Evolutionary conservation across 2,329 filamentous ascomycete species (phyloP).

Genomic region (Leptoxyphium fumago): DNA sequence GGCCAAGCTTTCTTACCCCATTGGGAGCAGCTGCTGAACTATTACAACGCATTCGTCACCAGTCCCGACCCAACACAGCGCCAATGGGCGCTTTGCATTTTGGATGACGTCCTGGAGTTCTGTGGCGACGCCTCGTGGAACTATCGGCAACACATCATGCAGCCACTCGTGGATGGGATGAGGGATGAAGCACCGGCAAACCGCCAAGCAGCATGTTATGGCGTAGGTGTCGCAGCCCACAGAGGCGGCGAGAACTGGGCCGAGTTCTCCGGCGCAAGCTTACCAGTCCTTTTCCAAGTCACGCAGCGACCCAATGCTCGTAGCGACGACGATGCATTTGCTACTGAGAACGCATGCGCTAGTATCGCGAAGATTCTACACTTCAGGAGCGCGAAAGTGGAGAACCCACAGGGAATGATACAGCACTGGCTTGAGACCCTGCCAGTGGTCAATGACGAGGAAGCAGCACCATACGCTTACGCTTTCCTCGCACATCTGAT

Average conservation of each 20-base stretch:
- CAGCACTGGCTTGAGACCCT: slow-evolving; percentile 82
- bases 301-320: slow-evolving; percentile 69
- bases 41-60: slow-evolving; percentile 72
- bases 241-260: slow-evolving; percentile 79
- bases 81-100: slow-evolving; percentile 98
- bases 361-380: slow-evolving; percentile 95
- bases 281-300: slow-evolving; percentile 74
- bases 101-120: slow-evolving; percentile 96
- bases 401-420: slow-evolving; percentile 59
- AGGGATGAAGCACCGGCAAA: slow-evolving; percentile 77
- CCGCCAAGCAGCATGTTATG: slow-evolving; percentile 88
- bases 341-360: slow-evolving; percentile 92
- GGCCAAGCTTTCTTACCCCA: slow-evolving; percentile 67
- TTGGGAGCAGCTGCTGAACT: slow-evolving; percentile 74
- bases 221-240: slow-evolving; percentile 87
- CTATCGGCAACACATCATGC: slow-evolving; percentile 73
- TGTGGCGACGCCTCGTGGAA: slow-evolving; percentile 78
- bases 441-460: slow-evolving; percentile 87
- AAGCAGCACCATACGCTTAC: slow-evolving; percentile 92
- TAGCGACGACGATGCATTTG: slow-evolving; percentile 86
- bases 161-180: slow-evolving; percentile 76
- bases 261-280: slow-evolving; percentile 65
- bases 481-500: slow-evolving; percentile 83
- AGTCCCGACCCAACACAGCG: slow-evolving; percentile 77
- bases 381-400: slow-evolving; percentile 64